Percentiles rank a stretch among this genome's conserved stretches.
phyloP scores from a whole-genome alignment of 2,329 filamentous ascomycete species.

The Aspergillus phoenicis region DNA sequence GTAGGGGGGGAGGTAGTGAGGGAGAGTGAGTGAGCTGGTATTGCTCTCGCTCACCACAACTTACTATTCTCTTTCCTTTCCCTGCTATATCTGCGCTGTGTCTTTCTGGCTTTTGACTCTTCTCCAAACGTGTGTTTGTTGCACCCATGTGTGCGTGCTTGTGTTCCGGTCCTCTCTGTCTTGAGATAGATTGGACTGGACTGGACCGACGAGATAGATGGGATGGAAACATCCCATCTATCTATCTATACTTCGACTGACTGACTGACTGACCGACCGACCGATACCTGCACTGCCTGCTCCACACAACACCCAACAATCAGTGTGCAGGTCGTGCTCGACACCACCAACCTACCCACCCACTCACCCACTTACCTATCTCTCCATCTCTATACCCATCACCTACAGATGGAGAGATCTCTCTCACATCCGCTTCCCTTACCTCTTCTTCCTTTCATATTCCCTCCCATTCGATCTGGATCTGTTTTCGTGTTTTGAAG shows the following conservation, averaged over 20 bases:
- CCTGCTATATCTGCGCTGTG: background rate
- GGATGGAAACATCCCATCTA: background rate
- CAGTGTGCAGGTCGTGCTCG: background rate
- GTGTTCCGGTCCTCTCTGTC: background rate
- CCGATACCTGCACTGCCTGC: background rate
- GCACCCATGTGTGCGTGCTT: background rate
- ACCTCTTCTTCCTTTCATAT: too few relatives aligned
- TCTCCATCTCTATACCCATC: background rate
- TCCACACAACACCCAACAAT: background rate
- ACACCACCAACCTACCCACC: background rate
- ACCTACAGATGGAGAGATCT: too few relatives aligned
- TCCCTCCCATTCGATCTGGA: too few relatives aligned
- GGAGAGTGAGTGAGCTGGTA: background rate
- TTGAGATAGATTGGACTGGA: background rate
- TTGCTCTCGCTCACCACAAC: background rate
- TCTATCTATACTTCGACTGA: background rate
- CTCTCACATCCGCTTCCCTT: too few relatives aligned
- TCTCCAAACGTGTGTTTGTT: constrained; percentile 4
- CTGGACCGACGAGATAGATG: background rate
- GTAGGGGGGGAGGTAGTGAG: background rate
- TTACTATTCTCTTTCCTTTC: background rate
- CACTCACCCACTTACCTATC: background rate
- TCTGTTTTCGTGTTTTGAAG: too few relatives aligned
- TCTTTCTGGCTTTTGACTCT: background rate
- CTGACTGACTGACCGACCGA: background rate